Evolutionary conservation across 768 basidiomycete genomes (phyloP), one percentile per base, ranked within the genome.

Genomic region (Piloderma croceum): DNA sequence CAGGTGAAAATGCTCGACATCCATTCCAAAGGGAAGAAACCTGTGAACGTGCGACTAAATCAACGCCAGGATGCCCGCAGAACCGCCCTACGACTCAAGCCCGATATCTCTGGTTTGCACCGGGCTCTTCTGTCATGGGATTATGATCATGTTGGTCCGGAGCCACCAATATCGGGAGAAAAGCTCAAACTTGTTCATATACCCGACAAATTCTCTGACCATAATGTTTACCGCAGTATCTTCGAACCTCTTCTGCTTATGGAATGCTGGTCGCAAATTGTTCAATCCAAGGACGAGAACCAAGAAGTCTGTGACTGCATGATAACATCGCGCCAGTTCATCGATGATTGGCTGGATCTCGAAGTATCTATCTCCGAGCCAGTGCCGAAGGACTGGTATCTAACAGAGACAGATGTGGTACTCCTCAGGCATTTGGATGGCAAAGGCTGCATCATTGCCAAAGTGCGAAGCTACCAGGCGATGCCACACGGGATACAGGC

Each of bases 211-310:
- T 98, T 97, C 59, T 42, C 51, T 2, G 72, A 76, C 37, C 74
- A 81, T 42, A 57, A 65, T 1, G 75, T 89, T 15, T 98, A 94
- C 59, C 72, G 75, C 31, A 64, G 65, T 18, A 69, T 83, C 33
- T 91, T 96, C 57, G 80, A 90, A 55, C 92, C 94, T 2, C 70
- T 98, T 12, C 65, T 98, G 20, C 63, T 92, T 15, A 65, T 88
- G 43, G 96, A 99, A 62, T 81, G 88, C 46, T 97, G 96, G 93
- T 78, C 83, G 21, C 90, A 94, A 55, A 74, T 94, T 18, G 54
- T 71, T 6, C 79, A 88, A 48, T 79, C 89, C 4, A 90, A 88
- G 56, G 81, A 86, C 37, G 81, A 83, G 41, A 46, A 43, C 6
- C 68, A 64, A 34, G 73, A 80, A 5, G 57, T 60, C 2, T 76